phyloP scores from a whole-genome alignment of 805 yeast species.

The Starmera amethionina region DNA sequence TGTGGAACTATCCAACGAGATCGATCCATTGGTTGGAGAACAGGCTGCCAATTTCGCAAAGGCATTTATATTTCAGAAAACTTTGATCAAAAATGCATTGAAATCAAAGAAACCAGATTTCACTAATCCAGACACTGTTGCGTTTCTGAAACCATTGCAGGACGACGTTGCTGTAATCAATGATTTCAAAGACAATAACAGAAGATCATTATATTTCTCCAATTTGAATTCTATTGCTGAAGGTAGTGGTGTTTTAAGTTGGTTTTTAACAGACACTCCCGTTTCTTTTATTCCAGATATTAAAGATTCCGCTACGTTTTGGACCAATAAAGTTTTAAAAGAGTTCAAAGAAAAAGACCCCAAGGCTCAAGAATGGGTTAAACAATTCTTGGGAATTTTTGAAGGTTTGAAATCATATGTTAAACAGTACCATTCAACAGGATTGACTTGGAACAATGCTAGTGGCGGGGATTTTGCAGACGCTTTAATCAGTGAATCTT shows the following conservation, averaged over 20 bases:
- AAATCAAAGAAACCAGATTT: conserved; percentile 57
- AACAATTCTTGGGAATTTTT: conserved; percentile 48
- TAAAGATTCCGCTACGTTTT: conserved; percentile 87
- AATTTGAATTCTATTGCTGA: conserved; percentile 80
- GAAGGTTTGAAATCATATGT: conserved; percentile 65
- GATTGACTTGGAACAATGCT: conserved; percentile 64
- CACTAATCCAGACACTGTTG: conserved; percentile 41
- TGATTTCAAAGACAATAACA: conserved; percentile 63
- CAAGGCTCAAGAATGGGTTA: conserved; percentile 75
- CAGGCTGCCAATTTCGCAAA: conserved; percentile 37
- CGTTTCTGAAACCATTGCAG: conserved; percentile 62
- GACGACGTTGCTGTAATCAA: conserved; percentile 46
- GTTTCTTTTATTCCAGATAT: conserved; percentile 69
- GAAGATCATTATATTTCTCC: conserved; percentile 53
- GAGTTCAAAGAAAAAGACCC: conserved; percentile 68
- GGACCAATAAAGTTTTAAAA: conserved; percentile 85
- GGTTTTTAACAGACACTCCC: conserved; percentile 78
- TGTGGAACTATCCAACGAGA: conserved; percentile 36
- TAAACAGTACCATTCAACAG: conserved; percentile 71
- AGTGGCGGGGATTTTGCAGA: conserved; percentile 50
- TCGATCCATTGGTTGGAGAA: conserved; percentile 50
- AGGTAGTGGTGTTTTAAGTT: conserved; percentile 83
- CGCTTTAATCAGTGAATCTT: conserved; percentile 25
- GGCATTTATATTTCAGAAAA: conserved; percentile 51
- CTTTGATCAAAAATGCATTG: conserved; percentile 48